phyloP scores from a whole-genome alignment of 2,329 filamentous ascomycete genomes.

The Thelonectria discophora region DNA sequence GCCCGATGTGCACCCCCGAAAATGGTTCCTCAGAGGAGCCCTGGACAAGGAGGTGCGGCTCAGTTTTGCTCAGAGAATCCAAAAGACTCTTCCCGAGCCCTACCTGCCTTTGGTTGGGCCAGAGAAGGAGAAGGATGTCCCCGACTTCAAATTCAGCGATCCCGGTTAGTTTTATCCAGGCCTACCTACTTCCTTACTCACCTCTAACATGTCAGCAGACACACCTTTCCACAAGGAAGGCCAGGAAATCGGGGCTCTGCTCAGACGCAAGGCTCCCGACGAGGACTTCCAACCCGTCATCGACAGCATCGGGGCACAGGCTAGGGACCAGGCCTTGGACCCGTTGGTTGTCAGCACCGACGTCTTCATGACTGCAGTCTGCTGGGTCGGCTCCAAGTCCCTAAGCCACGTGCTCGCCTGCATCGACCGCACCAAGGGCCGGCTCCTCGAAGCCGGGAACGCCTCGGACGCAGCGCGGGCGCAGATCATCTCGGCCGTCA shows the following conservation, averaged over 20 bases:
- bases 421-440: constrained; percentile 93
- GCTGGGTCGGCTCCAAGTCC: constrained; percentile 93
- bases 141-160: constrained; percentile 88
- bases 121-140: constrained; percentile 94
- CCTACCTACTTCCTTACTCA: too few species aligned
- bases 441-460: constrained; percentile 80
- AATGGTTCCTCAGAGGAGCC: constrained; percentile 90
- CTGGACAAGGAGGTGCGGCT: constrained; percentile 97
- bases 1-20: constrained; percentile 81
- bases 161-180: constrained; percentile 65
- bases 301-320: constrained; percentile 81
- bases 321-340: constrained; percentile 75
- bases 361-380: constrained; percentile 92
- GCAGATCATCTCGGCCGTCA: constrained; percentile 90
- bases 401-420: constrained; percentile 94
- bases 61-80: constrained; percentile 95
- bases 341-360: constrained; percentile 88
- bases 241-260: constrained; percentile 79
- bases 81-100: constrained; percentile 86
- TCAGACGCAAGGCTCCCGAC: constrained; percentile 85
- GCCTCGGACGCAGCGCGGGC: constrained; percentile 78
- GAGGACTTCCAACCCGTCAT: constrained; percentile 87
- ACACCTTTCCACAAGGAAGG: constrained; percentile 86
- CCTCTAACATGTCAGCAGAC: constrained; percentile 55
- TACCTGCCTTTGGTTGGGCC: constrained; percentile 84